Conservation (phyloP, 129 eudicot genomes). For the Flaveria bidentis region DNA sequence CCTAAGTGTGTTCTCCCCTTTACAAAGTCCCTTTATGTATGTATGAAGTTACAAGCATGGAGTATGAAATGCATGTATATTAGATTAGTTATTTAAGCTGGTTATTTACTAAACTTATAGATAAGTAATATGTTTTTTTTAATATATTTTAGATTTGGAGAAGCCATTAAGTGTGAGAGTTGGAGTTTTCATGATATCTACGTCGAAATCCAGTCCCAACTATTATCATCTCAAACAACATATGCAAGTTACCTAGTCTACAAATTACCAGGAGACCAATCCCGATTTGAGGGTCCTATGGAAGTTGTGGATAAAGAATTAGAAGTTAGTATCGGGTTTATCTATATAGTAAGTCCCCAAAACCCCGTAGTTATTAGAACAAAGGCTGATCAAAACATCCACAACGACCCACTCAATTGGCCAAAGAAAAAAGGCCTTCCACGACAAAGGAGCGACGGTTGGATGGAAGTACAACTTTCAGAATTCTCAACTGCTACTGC, state of each 20-base stretch:
- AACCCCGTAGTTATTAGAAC: background rate
- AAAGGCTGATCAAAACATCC: background rate
- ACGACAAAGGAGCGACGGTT: background rate
- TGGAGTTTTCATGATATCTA: background rate
- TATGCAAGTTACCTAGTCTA: conserved; percentile 23
- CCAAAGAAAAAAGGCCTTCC: conserved; percentile 20
- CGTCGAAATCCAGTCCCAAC: background rate
- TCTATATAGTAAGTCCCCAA: conserved; percentile 1
- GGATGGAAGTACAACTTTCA: background rate
- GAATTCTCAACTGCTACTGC: background rate
- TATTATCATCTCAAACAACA: background rate
- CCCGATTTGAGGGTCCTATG: background rate
- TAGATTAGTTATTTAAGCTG: background rate
- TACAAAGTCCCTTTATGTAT: background rate
- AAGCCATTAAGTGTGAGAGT: background rate
- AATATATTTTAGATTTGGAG: conserved; percentile 16
- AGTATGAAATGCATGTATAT: background rate
- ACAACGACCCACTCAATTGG: conserved; percentile 23
- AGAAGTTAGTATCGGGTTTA: background rate
- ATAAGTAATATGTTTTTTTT: background rate
- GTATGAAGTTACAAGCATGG: background rate
- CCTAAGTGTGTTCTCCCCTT: background rate
- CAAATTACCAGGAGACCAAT: background rate
- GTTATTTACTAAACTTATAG: background rate
- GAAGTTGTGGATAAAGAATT: background rate